phyloP scores from a whole-genome alignment of 805 yeast species.

The Ogataea angusta region DNA sequence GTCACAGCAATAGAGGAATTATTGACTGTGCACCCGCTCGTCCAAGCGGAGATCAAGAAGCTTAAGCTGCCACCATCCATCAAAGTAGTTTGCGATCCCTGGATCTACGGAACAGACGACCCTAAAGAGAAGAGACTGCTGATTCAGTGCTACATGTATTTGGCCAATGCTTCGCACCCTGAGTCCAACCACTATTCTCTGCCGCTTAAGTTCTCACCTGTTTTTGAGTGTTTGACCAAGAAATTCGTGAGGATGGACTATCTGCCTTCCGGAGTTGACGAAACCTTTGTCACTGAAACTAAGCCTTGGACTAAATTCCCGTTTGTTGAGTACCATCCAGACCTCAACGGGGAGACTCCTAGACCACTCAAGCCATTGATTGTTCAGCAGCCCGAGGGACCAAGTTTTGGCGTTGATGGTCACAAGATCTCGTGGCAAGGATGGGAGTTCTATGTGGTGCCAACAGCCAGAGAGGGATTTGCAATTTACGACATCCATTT shows the following conservation, averaged over 20 bases:
- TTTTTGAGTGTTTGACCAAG: slow-evolving; percentile 57
- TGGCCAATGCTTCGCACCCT: slow-evolving; percentile 59
- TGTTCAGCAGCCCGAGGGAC: slow-evolving; percentile 75
- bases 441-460: slow-evolving; percentile 73
- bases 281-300: slow-evolving; percentile 46
- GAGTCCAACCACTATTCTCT: slow-evolving; percentile 75
- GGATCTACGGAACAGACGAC: slow-evolving; percentile 78
- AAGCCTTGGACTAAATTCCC: slow-evolving; percentile 58
- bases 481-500: slow-evolving; percentile 69
- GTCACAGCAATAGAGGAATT: slow-evolving; percentile 50
- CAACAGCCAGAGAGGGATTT: slow-evolving; percentile 76
- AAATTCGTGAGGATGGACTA: slow-evolving; percentile 70
- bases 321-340: slow-evolving; percentile 73
- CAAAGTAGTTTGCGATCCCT: slow-evolving; percentile 65
- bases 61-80: slow-evolving; percentile 56
- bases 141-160: slow-evolving; percentile 73
- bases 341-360: slow-evolving; percentile 51
- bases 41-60: slow-evolving; percentile 62
- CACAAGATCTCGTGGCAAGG: slow-evolving; percentile 74
- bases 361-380: slow-evolving; percentile 70
- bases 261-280: slow-evolving; percentile 71
- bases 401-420: slow-evolving; percentile 62
- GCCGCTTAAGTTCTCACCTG: slow-evolving; percentile 73
- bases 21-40: slow-evolving; percentile 53
- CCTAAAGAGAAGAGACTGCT: slow-evolving; percentile 55